Conservation (phyloP, 2,329 filamentous ascomycete species). For the Cordyceps tenuipes region DNA sequence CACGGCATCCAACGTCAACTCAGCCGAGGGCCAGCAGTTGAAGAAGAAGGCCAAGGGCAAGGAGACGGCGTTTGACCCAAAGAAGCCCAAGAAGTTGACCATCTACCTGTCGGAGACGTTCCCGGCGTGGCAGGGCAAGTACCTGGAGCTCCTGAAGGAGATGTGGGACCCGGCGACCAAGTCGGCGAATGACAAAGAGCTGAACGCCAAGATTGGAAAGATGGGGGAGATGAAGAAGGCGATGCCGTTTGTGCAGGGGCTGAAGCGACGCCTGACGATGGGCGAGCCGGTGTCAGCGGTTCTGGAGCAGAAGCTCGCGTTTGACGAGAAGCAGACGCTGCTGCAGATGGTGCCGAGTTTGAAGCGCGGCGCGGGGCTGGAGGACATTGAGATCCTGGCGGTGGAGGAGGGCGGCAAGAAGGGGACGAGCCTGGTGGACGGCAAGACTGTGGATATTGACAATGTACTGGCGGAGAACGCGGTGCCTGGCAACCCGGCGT, state of each 20-base stretch:
- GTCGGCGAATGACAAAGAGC: conserved; percentile 67
- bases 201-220: conserved; percentile 73
- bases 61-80: conserved; percentile 73
- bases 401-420: conserved; percentile 64
- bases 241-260: conserved; percentile 86
- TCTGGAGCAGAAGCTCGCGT: conserved; percentile 75
- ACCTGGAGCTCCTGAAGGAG: conserved; percentile 70
- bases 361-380: conserved; percentile 64
- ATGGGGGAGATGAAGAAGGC: conserved; percentile 90
- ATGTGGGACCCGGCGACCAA: conserved; percentile 56
- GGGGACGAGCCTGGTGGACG: conserved; percentile 46
- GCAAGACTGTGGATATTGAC: conserved; percentile 47
- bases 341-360: conserved; percentile 70
- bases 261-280: conserved; percentile 74
- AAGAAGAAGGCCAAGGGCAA: conserved; percentile 96
- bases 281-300: conserved; percentile 61
- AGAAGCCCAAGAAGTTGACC: conserved; percentile 83
- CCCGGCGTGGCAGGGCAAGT: conserved; percentile 87
- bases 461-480: conserved; percentile 59
- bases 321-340: conserved; percentile 74
- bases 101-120: conserved; percentile 75
- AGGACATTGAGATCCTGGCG: conserved; percentile 61
- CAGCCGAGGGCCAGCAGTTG: conserved; percentile 70
- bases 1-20: conserved; percentile 67
- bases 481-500: conserved; percentile 73